Percentiles rank a stretch among this genome's conserved stretches.
Evolutionary conservation across 1,284 basidiomycete species (phyloP).

Genomic region (Cryptococcus sp.): DNA sequence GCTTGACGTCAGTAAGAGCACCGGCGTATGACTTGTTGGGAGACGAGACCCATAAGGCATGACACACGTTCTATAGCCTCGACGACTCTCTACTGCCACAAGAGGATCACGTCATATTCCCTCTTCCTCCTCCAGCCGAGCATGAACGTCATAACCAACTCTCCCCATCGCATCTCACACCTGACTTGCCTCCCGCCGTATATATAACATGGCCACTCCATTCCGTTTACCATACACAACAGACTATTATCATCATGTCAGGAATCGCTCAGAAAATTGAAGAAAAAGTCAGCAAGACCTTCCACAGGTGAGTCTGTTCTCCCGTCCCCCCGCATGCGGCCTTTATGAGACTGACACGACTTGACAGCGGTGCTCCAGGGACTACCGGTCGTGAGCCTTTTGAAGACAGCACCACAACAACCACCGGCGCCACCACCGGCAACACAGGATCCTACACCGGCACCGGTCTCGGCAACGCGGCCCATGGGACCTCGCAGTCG

Average conservation of each 20-base stretch:
- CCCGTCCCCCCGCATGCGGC: not conserved
- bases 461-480: not conserved
- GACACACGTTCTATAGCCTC: too few relatives aligned
- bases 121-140: too few relatives aligned
- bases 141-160: not conserved
- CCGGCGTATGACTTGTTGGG: too few relatives aligned
- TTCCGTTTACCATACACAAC: not conserved
- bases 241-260: not conserved
- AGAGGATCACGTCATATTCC: too few relatives aligned
- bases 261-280: slow-evolving; percentile 18
- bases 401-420: slow-evolving; percentile 17
- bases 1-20: too few relatives aligned
- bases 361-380: slow-evolving; percentile 23
- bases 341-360: not conserved
- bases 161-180: not conserved
- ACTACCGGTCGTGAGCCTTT: slow-evolving; percentile 38
- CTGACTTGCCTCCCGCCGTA: not conserved
- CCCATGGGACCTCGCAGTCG: not conserved
- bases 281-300: slow-evolving; percentile 11
- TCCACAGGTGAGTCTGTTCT: slow-evolving; percentile 10
- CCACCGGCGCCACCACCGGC: not conserved
- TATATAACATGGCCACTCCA: not conserved
- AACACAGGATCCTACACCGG: not conserved
- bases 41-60: too few relatives aligned
- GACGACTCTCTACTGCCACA: too few relatives aligned